phyloP scores from a whole-genome alignment of 1,284 basidiomycete species.

The Xerocomus nothofagi region DNA sequence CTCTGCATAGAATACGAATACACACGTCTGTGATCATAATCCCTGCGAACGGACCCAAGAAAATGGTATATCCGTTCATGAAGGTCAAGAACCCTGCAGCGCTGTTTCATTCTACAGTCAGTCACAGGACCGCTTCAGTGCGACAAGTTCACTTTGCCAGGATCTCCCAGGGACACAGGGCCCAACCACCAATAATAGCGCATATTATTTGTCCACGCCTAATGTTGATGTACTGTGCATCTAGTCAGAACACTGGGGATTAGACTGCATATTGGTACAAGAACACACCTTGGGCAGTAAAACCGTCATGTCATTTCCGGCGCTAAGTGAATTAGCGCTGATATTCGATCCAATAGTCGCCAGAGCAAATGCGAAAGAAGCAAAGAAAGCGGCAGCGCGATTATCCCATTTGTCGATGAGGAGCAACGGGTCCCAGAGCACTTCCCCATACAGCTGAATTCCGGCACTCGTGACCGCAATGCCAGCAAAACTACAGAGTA shows the following conservation, averaged over 20 bases:
- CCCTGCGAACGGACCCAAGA: constrained; percentile 72
- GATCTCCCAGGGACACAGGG: constrained; percentile 55
- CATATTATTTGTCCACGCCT: constrained; percentile 64
- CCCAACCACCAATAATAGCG: constrained; percentile 60
- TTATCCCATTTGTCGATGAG: constrained; percentile 62
- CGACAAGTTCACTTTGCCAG: constrained; percentile 41
- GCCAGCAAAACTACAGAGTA: constrained; percentile 57
- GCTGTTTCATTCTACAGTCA: constrained; percentile 27
- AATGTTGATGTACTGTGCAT: constrained; percentile 46
- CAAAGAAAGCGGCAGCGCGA: constrained; percentile 69
- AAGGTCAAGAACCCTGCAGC: constrained; percentile 51
- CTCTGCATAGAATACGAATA: constrained; percentile 9
- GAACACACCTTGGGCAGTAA: constrained; percentile 41
- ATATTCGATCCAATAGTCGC: constrained; percentile 67
- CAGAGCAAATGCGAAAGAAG: constrained; percentile 57
- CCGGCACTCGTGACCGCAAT: constrained; percentile 56
- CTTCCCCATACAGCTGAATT: constrained; percentile 41
- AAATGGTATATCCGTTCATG: constrained; percentile 73
- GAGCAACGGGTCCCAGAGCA: constrained; percentile 42
- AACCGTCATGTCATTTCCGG: constrained; percentile 66
- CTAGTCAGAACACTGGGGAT: not conserved
- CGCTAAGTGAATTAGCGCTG: constrained; percentile 61
- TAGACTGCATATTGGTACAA: not conserved
- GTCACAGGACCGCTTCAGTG: not conserved
- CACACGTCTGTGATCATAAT: constrained; percentile 74